Base-by-base conservation (phyloP, 805 yeast species). In the Metschnikowia cubensis region DNA sequence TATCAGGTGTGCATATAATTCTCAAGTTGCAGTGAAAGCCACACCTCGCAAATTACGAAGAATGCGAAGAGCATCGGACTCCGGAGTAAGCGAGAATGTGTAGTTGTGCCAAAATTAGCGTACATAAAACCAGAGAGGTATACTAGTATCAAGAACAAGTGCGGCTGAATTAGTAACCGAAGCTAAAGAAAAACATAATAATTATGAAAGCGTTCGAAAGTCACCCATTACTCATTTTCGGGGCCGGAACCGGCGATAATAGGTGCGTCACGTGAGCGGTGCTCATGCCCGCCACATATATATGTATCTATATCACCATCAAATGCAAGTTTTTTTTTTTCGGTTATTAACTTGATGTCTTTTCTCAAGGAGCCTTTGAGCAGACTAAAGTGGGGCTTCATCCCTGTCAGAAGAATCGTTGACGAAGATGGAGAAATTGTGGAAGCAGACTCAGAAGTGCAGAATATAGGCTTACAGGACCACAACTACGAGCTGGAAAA, bases 321-420 rank as follows among this genome's bases (percentile, higher is more conserved):
- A 41, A 13, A 18, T 42, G 25, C 29, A 39, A 18, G n/a, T 25
- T 21, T 39, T 17, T 10, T 6, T 8, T 17, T 34, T n/a, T 22
- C 22, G 18, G 31, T 14, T 11, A 11, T 15, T 14, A 17, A 25
- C 25, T 15, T 11, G 13, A 53, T 51, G 53, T 45, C 48, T 36
- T 48, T 49, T 32, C 34, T 53, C 39, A 51, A 44, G 21, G 58
- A 55, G 42, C 55, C 58, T 15, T 47, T 50, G 42, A 42, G 55
- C 32, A 49, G 58, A 29, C 57, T 55, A 37, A 69, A 69, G 50
- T 69, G 68, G 68, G 74, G 74, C 2, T 62, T 69, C 34, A 38
- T 69, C 18, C 74, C 74, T 6, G 63, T 59, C 20, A 60, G 69
- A 55, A 55, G 74, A 52, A 52, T 68, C 8, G 66, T 69, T 11